These are phyloP conservation scores for Lichtheimia corymbifera DNA, from an alignment of 371 early-diverging fungal species.

Conservation along the genomic window DNA sequence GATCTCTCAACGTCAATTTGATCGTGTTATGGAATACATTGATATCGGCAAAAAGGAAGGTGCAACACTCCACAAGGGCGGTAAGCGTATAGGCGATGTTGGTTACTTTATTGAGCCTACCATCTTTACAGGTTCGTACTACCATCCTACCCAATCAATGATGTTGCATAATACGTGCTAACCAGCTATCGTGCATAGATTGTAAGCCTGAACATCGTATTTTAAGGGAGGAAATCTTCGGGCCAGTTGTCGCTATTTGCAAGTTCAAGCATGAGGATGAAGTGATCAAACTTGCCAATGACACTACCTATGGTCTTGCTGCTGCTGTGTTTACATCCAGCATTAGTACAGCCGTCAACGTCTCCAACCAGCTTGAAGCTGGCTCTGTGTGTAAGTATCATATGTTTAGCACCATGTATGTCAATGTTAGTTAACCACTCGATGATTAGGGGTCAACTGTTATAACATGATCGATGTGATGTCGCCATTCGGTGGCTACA, in stretches of 20 bases:
- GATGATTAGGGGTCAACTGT: conserved; percentile 12
- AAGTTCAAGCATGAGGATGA: conserved; percentile 68
- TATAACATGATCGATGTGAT: conserved; percentile 25
- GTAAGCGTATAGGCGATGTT: conserved; percentile 43
- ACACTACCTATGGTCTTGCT: conserved; percentile 74
- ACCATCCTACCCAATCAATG: conserved; percentile 3
- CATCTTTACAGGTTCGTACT: conserved; percentile 41
- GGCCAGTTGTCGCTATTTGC: conserved; percentile 73
- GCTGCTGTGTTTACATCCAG: conserved; percentile 80
- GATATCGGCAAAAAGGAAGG: conserved; percentile 50
- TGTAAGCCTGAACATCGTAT: conserved; percentile 52
- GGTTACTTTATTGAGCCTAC: conserved; percentile 57
- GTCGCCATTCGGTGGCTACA: conserved; percentile 84
- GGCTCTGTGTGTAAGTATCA: conserved; percentile 15
- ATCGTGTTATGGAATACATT: conserved; percentile 61
- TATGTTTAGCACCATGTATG: neutral
- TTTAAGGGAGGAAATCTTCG: conserved; percentile 76
- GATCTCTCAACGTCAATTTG: conserved; percentile 77
- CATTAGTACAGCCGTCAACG: conserved; percentile 63
- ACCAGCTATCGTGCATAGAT: too few relatives aligned
- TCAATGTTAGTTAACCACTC: neutral
- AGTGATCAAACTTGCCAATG: conserved; percentile 72
- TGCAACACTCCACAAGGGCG: conserved; percentile 47
- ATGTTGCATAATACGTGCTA: conserved; percentile 27
- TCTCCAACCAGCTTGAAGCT: conserved; percentile 48